Percentiles rank a stretch among this genome's conserved stretches.
These are phyloP conservation scores for Termitomyces sp. DNA, from an alignment of 768 basidiomycete genomes.

Conservation along the genomic window DNA sequence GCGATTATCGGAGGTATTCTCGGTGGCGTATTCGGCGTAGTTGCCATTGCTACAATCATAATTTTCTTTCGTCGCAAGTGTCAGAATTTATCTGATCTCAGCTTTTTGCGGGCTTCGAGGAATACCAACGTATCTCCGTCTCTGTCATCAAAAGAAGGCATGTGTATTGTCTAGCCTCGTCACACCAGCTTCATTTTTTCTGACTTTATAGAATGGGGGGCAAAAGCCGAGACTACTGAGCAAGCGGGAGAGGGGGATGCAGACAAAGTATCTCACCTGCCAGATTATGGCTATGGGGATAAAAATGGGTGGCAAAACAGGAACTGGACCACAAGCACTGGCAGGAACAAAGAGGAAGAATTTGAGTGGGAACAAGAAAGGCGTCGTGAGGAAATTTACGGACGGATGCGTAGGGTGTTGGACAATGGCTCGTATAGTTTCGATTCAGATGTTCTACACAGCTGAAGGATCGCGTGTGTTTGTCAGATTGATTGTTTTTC, in stretches of 20 bases:
- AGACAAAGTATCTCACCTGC: neutral
- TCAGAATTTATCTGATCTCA: neutral
- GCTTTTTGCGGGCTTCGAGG: neutral
- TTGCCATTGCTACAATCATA: neutral
- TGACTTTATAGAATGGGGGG: conserved; percentile 1
- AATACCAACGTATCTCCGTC: neutral
- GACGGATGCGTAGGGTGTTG: neutral
- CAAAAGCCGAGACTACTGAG: neutral
- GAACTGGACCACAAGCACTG: neutral
- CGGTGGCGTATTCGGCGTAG: neutral
- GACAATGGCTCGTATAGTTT: neutral
- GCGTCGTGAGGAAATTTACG: neutral
- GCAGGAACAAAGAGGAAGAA: neutral
- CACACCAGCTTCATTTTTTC: neutral
- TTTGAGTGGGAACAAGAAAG: neutral
- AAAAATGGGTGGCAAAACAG: neutral
- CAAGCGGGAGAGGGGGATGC: neutral
- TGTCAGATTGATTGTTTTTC: neutral
- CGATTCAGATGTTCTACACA: neutral
- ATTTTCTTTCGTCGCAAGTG: neutral
- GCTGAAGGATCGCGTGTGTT: neutral
- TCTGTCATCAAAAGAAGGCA: conserved; percentile 1
- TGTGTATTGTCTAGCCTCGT: neutral
- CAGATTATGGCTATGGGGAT: neutral
- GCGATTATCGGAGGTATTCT: conserved; percentile 7